phyloP scores from a whole-genome alignment of 2,329 filamentous ascomycete genomes.

The Phialophora macrospora region DNA sequence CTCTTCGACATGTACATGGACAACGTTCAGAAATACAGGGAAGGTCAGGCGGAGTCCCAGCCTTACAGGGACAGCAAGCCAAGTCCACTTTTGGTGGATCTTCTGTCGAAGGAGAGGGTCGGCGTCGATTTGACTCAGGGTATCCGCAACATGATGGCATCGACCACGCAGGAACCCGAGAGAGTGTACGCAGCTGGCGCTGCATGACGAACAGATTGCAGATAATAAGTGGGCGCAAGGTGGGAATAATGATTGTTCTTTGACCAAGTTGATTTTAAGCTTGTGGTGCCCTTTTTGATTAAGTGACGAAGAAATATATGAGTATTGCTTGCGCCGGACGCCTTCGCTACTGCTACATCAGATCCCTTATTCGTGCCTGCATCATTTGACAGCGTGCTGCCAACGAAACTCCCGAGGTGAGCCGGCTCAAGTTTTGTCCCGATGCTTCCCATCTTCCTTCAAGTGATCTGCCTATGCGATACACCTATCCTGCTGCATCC shows the following conservation, averaged over 20 bases:
- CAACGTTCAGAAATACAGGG: constrained; percentile 87
- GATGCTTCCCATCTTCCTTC: not conserved
- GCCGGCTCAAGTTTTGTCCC: not conserved
- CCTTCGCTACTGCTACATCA: constrained; percentile 10
- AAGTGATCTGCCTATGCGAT: not conserved
- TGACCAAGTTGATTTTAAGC: not conserved
- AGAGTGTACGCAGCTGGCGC: constrained; percentile 38
- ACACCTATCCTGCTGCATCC: not conserved
- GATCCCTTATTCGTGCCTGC: not conserved
- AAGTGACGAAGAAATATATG: not conserved
- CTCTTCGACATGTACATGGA: constrained; percentile 96
- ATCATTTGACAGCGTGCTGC: not conserved
- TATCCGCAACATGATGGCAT: constrained; percentile 49
- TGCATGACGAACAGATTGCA: constrained; percentile 27
- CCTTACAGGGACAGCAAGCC: constrained; percentile 83
- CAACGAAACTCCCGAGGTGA: not conserved
- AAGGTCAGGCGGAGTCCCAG: constrained; percentile 71
- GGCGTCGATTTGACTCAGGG: constrained; percentile 76
- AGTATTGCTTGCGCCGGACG: constrained; percentile 1
- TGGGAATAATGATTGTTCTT: not conserved
- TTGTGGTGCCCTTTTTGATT: not conserved
- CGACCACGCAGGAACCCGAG: constrained; percentile 31
- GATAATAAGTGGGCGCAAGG: constrained; percentile 3
- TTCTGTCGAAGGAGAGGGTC: constrained; percentile 91
- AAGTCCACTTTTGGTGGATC: constrained; percentile 83